phyloP scores from a whole-genome alignment of 2,329 filamentous ascomycete species.

The Chrysoporthe austroafricana region DNA sequence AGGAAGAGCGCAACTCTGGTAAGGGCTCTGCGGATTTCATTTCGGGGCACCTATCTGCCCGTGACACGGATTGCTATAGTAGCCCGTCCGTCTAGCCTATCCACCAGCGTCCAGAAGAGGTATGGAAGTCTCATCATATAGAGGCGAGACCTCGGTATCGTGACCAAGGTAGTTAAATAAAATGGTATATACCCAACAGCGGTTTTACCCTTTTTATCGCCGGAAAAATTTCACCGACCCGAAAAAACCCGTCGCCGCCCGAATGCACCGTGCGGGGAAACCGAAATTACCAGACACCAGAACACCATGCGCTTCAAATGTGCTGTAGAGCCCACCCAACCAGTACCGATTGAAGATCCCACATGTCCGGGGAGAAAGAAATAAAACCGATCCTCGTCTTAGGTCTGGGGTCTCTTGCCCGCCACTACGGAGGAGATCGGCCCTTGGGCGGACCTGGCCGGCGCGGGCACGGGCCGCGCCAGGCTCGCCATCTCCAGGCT shows the following conservation, averaged over 20 bases:
- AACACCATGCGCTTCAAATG: constrained; percentile 10
- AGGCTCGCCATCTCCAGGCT: neutral
- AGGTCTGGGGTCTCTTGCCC: constrained; percentile 6
- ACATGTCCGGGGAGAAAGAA: neutral
- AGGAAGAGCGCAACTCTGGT: neutral
- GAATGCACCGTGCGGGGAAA: constrained; percentile 9
- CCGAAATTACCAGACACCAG: neutral
- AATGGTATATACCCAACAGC: constrained; percentile 10
- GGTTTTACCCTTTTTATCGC: neutral
- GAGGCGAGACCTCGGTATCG: neutral
- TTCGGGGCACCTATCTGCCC: neutral
- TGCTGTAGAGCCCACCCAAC: neutral
- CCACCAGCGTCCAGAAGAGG: neutral
- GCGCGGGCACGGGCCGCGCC: neutral
- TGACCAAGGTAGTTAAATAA: neutral
- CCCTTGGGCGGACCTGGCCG: neutral
- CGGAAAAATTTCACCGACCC: neutral
- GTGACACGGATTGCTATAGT: neutral
- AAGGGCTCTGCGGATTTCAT: neutral
- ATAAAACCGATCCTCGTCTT: neutral
- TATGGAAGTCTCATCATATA: neutral
- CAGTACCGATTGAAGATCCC: neutral
- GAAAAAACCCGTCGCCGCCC: neutral
- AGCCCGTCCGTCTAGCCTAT: neutral
- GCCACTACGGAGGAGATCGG: constrained; percentile 12